These are phyloP conservation scores for Streptanthus diversifolius DNA, from an alignment of 345 rosid genomes.

Conservation along the genomic window DNA sequence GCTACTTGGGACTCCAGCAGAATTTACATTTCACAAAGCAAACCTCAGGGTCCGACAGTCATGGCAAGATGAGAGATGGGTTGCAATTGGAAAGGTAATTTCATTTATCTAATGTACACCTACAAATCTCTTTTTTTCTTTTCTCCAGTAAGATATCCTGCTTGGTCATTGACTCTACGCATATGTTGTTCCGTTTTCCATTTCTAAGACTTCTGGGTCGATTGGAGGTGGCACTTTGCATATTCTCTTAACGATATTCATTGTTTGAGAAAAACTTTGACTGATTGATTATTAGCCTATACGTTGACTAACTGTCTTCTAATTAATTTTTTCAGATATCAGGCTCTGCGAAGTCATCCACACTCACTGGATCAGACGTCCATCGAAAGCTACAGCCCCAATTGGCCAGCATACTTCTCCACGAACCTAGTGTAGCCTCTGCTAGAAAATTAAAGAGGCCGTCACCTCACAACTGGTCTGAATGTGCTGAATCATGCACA, in stretches of 20 bases:
- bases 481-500: slow-evolving; percentile 39
- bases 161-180: not conserved
- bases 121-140: not conserved
- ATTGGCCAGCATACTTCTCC: slow-evolving; percentile 24
- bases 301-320: slow-evolving; percentile 20
- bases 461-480: slow-evolving; percentile 36
- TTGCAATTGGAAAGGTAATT: slow-evolving; percentile 48
- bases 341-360: slow-evolving; percentile 35
- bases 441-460: slow-evolving; percentile 44
- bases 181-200: not conserved
- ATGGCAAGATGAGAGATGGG: slow-evolving; percentile 63
- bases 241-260: not conserved
- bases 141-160: not conserved
- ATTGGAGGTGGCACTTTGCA: slow-evolving; percentile 12
- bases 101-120: not conserved
- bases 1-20: slow-evolving; percentile 42
- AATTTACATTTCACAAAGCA: slow-evolving; percentile 37
- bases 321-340: slow-evolving; percentile 37
- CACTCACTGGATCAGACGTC: slow-evolving; percentile 26
- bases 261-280: not conserved
- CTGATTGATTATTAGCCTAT: not conserved
- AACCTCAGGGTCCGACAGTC: slow-evolving; percentile 57
- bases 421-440: slow-evolving; percentile 39
- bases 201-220: not conserved
- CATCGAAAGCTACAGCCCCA: slow-evolving; percentile 30